Base-by-base conservation (phyloP, 202 grass and related monocot genomes). In the Hordeum pubiflorum region DNA sequence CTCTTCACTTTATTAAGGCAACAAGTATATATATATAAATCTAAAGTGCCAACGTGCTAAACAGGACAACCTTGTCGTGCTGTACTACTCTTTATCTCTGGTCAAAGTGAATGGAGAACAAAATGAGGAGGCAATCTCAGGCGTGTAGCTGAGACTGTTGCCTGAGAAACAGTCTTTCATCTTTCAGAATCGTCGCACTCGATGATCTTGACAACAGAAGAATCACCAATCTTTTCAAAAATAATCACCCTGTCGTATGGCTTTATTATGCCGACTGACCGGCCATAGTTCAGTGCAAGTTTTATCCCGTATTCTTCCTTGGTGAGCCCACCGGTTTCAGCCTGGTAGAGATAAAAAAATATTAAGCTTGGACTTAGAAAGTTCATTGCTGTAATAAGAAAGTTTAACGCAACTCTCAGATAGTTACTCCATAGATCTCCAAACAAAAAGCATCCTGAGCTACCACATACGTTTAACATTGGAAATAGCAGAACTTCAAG, bases 181-280 rank as follows among this genome's bases (percentile, higher is more conserved):
- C 33, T 37, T 62, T 75, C 67, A 39, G 78, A 54, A 86, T 82
- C 82, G 37, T 88, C 90, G 14, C 86, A 93, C 86, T 98, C 90
- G 5, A 98, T 85, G 65, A 98, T 98, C 87, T 98, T 94, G 60
- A 94, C 95, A 41, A 98, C 95, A 11, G 90, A 86, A 20, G 95
- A 98, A 86, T 98, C 95, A 3, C 92, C 90, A 12, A 98, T 95
- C 86, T 91, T 98, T 38, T 98, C 81, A 15, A 98, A 98, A 64
- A 98, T 87, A 52, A 98, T 91, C 34, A 87, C 70, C 52, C 95
- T 91, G 62, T 98, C 92, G 0, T 74, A 91, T 55, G 92, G 90
- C 70, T 91, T 98, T 79, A 98, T 74, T 54, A 98, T 91, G 54
- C 93, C 84, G 0, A 95, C 86, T 2, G 86, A 89, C 62, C 74